A percentile compares a stretch with the other conserved stretches of the same genome.
These are phyloP conservation scores for Zygosaccharomyces lentus DNA, from an alignment of 805 yeast species.

Conservation along the genomic window DNA sequence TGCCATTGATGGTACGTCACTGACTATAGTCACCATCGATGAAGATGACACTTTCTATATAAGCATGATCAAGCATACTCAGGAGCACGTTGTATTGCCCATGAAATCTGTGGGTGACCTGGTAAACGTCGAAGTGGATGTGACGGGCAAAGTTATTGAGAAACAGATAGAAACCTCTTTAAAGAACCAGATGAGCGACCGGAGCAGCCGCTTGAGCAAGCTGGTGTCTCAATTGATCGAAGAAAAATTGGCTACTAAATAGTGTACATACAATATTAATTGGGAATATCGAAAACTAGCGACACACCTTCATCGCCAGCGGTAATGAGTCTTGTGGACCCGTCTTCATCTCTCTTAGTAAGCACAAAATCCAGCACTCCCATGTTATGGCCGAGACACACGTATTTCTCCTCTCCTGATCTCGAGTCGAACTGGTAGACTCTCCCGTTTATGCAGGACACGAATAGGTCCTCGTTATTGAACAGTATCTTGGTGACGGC, in stretches of 20 bases:
- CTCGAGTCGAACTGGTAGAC: constrained; percentile 86
- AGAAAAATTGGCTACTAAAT: constrained; percentile 33
- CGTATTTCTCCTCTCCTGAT: constrained; percentile 72
- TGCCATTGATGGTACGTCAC: constrained; percentile 86
- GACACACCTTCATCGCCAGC: constrained; percentile 98
- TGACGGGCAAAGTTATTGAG: constrained; percentile 87
- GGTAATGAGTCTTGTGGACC: constrained; percentile 57
- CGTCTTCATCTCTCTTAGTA: constrained; percentile 40
- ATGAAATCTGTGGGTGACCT: constrained; percentile 53
- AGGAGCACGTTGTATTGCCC: constrained; percentile 72
- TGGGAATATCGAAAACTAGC: constrained; percentile 52
- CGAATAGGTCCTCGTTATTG: constrained; percentile 54
- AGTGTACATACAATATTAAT: constrained; percentile 17
- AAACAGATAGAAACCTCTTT: constrained; percentile 67
- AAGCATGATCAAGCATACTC: constrained; percentile 91
- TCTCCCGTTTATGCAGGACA: constrained; percentile 78
- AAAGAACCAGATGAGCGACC: constrained; percentile 48
- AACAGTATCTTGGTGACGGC: constrained; percentile 80
- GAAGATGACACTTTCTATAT: constrained; percentile 62
- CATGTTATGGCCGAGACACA: constrained; percentile 88
- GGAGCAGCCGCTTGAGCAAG: constrained; percentile 46
- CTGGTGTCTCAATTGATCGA: constrained; percentile 49
- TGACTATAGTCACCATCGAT: constrained; percentile 81
- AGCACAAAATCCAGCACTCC: constrained; percentile 85
- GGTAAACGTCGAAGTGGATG: constrained; percentile 92